Evolutionary conservation across 495 filamentous ascomycete genomes (phyloP), one percentile per base, ranked within the genome.

Genomic region (Filosporella fistucella): DNA sequence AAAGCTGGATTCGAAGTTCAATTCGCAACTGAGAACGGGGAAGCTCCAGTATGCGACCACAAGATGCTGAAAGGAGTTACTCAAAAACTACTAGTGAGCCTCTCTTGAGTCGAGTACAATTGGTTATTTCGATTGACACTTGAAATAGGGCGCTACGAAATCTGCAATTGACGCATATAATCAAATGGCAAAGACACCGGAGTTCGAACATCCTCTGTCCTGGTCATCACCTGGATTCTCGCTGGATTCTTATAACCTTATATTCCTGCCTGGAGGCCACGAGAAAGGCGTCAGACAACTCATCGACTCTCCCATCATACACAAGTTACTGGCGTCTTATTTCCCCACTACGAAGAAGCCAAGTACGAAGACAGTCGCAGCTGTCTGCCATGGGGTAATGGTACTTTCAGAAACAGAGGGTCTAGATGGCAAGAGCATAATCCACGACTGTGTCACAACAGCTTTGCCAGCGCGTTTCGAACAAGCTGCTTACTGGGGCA

Each of bases 331-430:
- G 13, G 63, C 58, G 10, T 57, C 63, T n/a, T 75, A 71, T 57
- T 76, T 75, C 44, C 74, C 73, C 16, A 45, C 65, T 43, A 75
- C 72, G 0, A 59, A 60, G 24, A 74, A 69, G 46, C 68, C 71
- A 14, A 62, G 68, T 25, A 59, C 51, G 6, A 74, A 75, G 55
- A 62, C 63, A 7, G 58, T 75, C 20, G 71, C 61, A 0, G 75
- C 75, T 1, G 67, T 77, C 1, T 77, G 75, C 41, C 75, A 79
- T 55, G 75, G 75, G 21, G 73, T 77, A 28, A 71, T 74, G 69
- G 73, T 68, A 23, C 62, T 79, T 4, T 64, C 69, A 12, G 64
- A 69, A 39, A 66, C 70, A 18, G 26, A 35, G 21, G 34, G 49
- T 12, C 58, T 51, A 7, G 43, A 69, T 41, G 70, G 70, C 17